These are phyloP conservation scores for Saposhnikovia divaricata DNA, from an alignment of 129 eudicot genomes.

Conservation along the genomic window DNA sequence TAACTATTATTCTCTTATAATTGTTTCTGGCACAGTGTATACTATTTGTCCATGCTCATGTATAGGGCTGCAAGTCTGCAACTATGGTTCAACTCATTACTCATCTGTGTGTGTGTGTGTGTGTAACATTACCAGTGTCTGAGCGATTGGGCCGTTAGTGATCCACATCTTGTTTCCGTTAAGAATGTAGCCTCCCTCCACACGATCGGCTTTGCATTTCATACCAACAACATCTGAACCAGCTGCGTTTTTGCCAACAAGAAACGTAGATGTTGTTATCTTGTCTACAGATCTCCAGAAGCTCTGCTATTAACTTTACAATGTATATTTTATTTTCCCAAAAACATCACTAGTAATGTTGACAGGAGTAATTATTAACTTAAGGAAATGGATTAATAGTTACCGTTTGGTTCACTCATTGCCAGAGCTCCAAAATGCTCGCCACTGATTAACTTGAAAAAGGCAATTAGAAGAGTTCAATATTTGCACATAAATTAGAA, in stretches of 20 bases:
- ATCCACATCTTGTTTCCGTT: constrained; percentile 99
- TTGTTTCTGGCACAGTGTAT: no score
- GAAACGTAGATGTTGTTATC: background rate
- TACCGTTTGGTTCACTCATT: constrained; percentile 99
- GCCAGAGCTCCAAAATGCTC: constrained; percentile 99
- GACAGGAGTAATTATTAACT: background rate
- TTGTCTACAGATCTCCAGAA: background rate
- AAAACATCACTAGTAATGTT: background rate
- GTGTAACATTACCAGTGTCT: constrained; percentile 59
- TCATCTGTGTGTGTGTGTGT: background rate
- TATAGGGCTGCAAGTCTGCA: background rate
- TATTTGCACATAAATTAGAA: background rate
- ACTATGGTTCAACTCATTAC: background rate
- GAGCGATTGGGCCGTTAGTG: constrained; percentile 90
- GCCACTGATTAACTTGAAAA: constrained; percentile 72
- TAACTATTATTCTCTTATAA: no score
- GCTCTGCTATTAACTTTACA: background rate
- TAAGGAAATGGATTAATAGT: background rate
- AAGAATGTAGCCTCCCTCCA: constrained; percentile 81
- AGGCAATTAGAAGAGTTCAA: constrained; percentile 4
- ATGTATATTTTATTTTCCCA: background rate
- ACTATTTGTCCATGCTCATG: no score
- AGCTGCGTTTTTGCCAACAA: constrained; percentile 32
- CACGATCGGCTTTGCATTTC: constrained; percentile 95
- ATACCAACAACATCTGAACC: constrained; percentile 98